A percentile compares a stretch with the other conserved stretches of the same genome.
Evolutionary conservation across 176 grass and related monocot species (phyloP).

Genomic region (Carex myosuroides): DNA sequence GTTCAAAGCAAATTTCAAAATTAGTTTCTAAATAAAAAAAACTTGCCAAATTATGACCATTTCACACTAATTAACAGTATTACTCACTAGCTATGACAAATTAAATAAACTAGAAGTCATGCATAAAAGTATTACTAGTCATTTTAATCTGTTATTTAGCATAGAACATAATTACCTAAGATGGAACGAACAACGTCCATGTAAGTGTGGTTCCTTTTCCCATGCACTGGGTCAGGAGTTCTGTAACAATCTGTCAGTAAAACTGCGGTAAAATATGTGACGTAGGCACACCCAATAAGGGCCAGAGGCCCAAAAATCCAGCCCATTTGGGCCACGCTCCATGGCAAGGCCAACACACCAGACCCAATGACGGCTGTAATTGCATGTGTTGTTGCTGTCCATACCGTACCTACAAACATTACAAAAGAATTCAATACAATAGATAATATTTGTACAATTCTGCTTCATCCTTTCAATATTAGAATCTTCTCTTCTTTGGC

Average conservation of each 20-base stretch:
- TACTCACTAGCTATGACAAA: not conserved
- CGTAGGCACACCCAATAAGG: conserved; percentile 71
- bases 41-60: not conserved
- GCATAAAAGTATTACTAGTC: not conserved
- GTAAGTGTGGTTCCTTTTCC: conserved; percentile 85
- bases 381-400: conserved; percentile 90
- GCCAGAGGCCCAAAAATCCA: conserved; percentile 81
- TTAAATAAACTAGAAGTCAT: not conserved
- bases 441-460: not conserved
- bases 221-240: conserved; percentile 75
- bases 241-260: conserved; percentile 85
- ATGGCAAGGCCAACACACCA: conserved; percentile 85
- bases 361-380: conserved; percentile 86
- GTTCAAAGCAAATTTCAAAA: not conserved
- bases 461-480: not conserved
- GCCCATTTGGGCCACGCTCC: conserved; percentile 96
- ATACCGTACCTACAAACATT: conserved; percentile 55
- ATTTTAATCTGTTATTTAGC: not conserved
- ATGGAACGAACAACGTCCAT: conserved; percentile 86
- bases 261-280: conserved; percentile 82
- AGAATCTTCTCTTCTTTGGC: not conserved
- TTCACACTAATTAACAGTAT: not conserved
- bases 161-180: conserved; percentile 39
- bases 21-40: not conserved
- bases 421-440: not conserved